Percentiles rank a stretch among this genome's conserved stretches.
phyloP scores from a whole-genome alignment of 73 alveolate genomes.

The Paramecium primaurelia region DNA sequence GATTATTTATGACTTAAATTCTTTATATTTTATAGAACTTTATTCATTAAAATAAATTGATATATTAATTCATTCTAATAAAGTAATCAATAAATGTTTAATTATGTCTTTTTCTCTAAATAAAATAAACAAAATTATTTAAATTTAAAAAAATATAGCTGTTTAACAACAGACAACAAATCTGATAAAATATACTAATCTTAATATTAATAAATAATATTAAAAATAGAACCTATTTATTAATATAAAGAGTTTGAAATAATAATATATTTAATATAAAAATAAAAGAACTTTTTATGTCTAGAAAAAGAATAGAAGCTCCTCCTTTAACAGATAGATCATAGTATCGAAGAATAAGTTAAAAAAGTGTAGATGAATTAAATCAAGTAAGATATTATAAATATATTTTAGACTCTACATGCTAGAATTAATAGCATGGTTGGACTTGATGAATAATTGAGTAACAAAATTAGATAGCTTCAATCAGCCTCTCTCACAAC shows the following conservation, averaged over 20 bases:
- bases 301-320: conserved; percentile 13
- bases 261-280: not conserved
- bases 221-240: no score
- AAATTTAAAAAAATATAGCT: no score
- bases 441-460: conserved; percentile 5
- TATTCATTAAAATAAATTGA: no score
- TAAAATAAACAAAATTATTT: no score
- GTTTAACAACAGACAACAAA: no score
- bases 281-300: not conserved
- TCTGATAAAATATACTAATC: no score
- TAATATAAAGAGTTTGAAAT: not conserved
- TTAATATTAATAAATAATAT: no score
- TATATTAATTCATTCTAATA: no score
- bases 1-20: no score
- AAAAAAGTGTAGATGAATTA: conserved; percentile 3
- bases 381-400: not conserved
- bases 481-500: not conserved
- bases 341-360: not conserved
- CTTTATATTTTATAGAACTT: no score
- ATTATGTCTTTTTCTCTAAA: no score
- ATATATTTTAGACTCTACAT: not conserved
- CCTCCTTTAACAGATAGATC: conserved; percentile 10
- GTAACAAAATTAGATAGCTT: not conserved
- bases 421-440: conserved; percentile 26
- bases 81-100: no score